Conservation (phyloP, 2,329 filamentous ascomycete species). For the Aspergillus fijiensis region DNA sequence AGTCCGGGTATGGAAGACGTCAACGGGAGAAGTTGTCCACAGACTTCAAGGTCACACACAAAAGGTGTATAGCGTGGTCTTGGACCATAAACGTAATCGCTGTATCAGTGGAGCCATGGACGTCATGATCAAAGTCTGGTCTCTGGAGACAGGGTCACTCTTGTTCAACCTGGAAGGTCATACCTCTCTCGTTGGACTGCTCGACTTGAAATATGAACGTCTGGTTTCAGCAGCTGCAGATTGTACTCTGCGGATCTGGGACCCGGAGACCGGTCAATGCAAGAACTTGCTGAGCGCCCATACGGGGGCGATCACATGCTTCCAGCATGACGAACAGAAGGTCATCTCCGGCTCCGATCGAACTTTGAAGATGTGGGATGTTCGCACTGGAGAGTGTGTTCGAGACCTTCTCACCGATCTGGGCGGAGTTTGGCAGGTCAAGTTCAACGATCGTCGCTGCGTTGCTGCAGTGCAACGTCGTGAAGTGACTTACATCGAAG, state of each 20-base stretch:
- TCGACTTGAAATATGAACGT: conserved; percentile 85
- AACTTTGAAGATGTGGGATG: conserved; percentile 98
- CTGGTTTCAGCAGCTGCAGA: conserved; percentile 95
- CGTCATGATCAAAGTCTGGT: conserved; percentile 97
- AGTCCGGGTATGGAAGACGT: conserved; percentile 96
- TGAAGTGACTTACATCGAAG: conserved; percentile 91
- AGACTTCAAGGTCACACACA: conserved; percentile 81
- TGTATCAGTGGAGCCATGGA: conserved; percentile 99
- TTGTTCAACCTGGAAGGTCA: conserved; percentile 92
- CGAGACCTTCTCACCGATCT: conserved; percentile 90
- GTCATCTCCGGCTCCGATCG: conserved; percentile 95
- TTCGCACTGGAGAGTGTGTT: conserved; percentile 85
- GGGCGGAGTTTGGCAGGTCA: conserved; percentile 98
- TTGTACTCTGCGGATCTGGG: conserved; percentile 93
- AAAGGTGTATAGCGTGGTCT: conserved; percentile 96
- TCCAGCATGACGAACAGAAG: conserved; percentile 95
- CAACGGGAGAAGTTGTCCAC: conserved; percentile 83
- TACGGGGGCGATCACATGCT: conserved; percentile 96
- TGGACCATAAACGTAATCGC: conserved; percentile 86
- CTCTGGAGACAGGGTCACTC: conserved; percentile 78
- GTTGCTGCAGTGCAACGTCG: conserved; percentile 95
- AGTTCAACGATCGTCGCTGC: conserved; percentile 91
- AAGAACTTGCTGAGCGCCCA: conserved; percentile 88
- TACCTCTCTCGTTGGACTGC: conserved; percentile 82
- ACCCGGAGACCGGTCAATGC: conserved; percentile 87